Evolutionary conservation across 176 grass and related monocot genomes (phyloP).

Genomic region (Chrysopogon serrulatus): DNA sequence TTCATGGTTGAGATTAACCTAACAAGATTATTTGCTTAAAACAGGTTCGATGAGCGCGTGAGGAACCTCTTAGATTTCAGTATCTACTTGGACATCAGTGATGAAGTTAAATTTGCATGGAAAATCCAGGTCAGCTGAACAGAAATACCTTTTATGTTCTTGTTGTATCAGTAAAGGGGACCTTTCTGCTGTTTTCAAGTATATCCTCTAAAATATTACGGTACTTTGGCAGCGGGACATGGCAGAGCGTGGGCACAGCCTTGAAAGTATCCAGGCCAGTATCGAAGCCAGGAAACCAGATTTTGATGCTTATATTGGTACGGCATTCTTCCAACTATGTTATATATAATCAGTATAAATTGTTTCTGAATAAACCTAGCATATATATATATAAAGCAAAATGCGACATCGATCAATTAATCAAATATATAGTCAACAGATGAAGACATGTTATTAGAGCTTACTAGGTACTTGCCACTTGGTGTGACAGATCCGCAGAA

Average conservation of each 20-base stretch:
- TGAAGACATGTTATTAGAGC: background rate
- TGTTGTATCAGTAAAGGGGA: background rate
- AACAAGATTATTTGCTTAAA: slow-evolving; percentile 11
- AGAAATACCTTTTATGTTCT: background rate
- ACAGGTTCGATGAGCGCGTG: slow-evolving; percentile 82
- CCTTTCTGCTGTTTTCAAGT: background rate
- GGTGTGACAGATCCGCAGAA: slow-evolving; percentile 75
- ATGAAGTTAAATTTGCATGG: slow-evolving; percentile 92
- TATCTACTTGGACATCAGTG: slow-evolving; percentile 89
- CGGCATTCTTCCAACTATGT: slow-evolving; percentile 11
- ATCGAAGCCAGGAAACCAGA: slow-evolving; percentile 88
- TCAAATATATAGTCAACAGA: background rate
- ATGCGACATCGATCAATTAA: background rate
- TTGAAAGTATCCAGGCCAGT: slow-evolving; percentile 88
- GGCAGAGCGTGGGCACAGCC: slow-evolving; percentile 93
- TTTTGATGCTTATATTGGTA: slow-evolving; percentile 90
- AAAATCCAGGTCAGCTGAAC: slow-evolving; percentile 79
- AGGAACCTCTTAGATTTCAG: slow-evolving; percentile 94
- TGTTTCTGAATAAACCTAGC: background rate
- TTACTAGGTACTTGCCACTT: slow-evolving; percentile 5
- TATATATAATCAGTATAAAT: background rate
- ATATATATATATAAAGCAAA: background rate
- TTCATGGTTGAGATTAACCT: too few relatives aligned
- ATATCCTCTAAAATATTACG: background rate
- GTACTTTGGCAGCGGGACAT: slow-evolving; percentile 66